A percentile compares a stretch with the other conserved stretches of the same genome.
Conservation (phyloP, 2,329 filamentous ascomycete genomes). For the Chaetomiaceae sp. region DNA sequence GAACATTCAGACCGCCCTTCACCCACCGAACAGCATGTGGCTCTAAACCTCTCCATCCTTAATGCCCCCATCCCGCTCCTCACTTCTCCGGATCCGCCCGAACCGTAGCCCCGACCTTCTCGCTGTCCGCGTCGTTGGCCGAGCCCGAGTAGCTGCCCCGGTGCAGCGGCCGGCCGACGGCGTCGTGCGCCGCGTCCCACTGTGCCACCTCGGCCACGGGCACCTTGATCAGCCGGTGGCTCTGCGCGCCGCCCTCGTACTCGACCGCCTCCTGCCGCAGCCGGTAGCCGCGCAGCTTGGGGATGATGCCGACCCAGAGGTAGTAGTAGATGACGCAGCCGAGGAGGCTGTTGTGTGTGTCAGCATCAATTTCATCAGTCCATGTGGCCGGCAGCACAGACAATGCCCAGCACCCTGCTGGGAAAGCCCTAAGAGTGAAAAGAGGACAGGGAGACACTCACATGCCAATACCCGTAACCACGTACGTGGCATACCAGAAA, state of each 20-base stretch:
- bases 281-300: slow-evolving; percentile 37
- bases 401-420: not conserved
- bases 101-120: not conserved
- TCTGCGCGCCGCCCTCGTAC: slow-evolving; percentile 38
- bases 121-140: not conserved
- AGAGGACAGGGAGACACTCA: slow-evolving; percentile 35
- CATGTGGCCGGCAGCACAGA: too few relatives aligned
- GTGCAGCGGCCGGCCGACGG: slow-evolving; percentile 16
- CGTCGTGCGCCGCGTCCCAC: slow-evolving; percentile 38
- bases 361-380: not conserved
- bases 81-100: too few relatives aligned
- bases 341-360: slow-evolving; percentile 24
- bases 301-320: slow-evolving; percentile 41
- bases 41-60: too few relatives aligned
- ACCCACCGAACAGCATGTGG: too few relatives aligned
- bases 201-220: slow-evolving; percentile 35
- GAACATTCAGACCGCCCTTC: too few relatives aligned
- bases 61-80: too few relatives aligned
- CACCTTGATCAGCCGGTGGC: slow-evolving; percentile 44
- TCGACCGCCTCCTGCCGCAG: slow-evolving; percentile 42
- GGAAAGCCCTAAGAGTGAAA: not conserved
- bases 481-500: slow-evolving; percentile 70
- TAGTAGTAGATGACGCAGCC: slow-evolving; percentile 44
- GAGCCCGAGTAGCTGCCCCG: not conserved
- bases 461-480: slow-evolving; percentile 58